Conservation (phyloP, 768 basidiomycete genomes). For the Lactifluus hygrophoroides region DNA sequence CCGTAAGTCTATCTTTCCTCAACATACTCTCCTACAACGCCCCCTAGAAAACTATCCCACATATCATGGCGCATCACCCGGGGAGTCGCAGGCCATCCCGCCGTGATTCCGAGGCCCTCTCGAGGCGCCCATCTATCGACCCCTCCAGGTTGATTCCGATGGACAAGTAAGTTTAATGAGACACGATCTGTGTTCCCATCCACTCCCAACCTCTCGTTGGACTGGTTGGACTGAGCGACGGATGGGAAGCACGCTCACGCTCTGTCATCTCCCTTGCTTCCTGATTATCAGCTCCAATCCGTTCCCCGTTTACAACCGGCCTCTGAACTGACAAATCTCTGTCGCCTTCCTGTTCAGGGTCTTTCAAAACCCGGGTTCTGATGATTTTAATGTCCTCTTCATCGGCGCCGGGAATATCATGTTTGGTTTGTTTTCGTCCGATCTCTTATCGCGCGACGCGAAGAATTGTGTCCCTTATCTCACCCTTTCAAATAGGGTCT, state of each 20-base stretch:
- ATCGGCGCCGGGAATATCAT: conserved; percentile 97
- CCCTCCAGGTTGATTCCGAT: conserved; percentile 68
- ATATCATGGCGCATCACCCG: conserved; percentile 28
- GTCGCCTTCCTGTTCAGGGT: conserved; percentile 27
- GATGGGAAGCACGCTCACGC: neutral
- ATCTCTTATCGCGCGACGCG: neutral
- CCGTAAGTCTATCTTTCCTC: conserved; percentile 19
- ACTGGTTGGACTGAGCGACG: neutral
- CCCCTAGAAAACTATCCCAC: conserved; percentile 17
- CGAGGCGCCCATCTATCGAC: conserved; percentile 68
- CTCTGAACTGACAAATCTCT: conserved; percentile 15
- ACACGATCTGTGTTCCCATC: neutral
- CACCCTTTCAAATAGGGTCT: conserved; percentile 44
- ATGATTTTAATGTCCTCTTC: conserved; percentile 90
- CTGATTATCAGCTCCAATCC: conserved; percentile 9
- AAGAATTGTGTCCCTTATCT: conserved; percentile 1
- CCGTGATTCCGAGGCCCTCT: conserved; percentile 44
- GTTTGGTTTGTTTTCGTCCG: conserved; percentile 57
- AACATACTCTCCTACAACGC: neutral
- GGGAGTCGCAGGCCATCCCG: conserved; percentile 34
- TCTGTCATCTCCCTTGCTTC: conserved; percentile 4
- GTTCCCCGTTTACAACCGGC: conserved; percentile 3
- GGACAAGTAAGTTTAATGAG: conserved; percentile 53
- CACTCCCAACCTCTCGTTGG: neutral
- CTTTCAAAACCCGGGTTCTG: conserved; percentile 47